A percentile compares a stretch with the other conserved stretches of the same genome.
Conservation (phyloP, 768 basidiomycete genomes). For the Phanerochaete carnosa region DNA sequence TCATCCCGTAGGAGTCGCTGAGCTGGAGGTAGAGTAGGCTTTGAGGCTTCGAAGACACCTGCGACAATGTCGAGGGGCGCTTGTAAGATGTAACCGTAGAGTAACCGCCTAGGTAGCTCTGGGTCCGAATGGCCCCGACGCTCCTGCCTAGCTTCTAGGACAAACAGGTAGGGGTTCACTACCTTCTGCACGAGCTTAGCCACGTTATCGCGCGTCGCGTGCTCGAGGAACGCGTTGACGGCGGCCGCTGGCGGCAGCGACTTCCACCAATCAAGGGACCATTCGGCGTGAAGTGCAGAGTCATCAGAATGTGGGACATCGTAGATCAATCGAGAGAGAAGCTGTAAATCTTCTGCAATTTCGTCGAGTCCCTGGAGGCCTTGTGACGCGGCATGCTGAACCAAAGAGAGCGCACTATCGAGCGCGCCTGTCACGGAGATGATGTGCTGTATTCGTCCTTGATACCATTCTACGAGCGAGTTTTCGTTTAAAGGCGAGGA, state of each 20-base stretch:
- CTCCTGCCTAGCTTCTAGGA: conserved; percentile 86
- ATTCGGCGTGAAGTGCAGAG: conserved; percentile 48
- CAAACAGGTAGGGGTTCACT: conserved; percentile 90
- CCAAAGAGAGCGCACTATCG: conserved; percentile 70
- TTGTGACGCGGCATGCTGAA: conserved; percentile 84
- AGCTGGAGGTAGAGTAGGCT: conserved; percentile 71
- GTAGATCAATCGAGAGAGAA: conserved; percentile 85
- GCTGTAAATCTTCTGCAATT: conserved; percentile 87
- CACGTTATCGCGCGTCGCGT: conserved; percentile 66
- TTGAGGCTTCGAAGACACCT: conserved; percentile 85
- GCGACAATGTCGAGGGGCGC: conserved; percentile 66
- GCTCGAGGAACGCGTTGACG: conserved; percentile 70
- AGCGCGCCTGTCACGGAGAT: conserved; percentile 70
- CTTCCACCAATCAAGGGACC: conserved; percentile 76
- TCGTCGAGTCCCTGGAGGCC: conserved; percentile 77
- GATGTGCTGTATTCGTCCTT: conserved; percentile 54
- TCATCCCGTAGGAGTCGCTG: conserved; percentile 80
- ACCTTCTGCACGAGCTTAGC: conserved; percentile 68
- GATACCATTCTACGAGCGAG: conserved; percentile 76
- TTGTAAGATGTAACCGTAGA: conserved; percentile 70
- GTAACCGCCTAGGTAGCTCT: conserved; percentile 54
- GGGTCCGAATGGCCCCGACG: conserved; percentile 72
- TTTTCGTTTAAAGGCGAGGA: conserved; percentile 38
- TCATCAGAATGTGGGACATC: conserved; percentile 49
- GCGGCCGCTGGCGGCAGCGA: conserved; percentile 61